Conservation (phyloP, 2,329 filamentous ascomycete species). For the Fusarium temperatum region DNA sequence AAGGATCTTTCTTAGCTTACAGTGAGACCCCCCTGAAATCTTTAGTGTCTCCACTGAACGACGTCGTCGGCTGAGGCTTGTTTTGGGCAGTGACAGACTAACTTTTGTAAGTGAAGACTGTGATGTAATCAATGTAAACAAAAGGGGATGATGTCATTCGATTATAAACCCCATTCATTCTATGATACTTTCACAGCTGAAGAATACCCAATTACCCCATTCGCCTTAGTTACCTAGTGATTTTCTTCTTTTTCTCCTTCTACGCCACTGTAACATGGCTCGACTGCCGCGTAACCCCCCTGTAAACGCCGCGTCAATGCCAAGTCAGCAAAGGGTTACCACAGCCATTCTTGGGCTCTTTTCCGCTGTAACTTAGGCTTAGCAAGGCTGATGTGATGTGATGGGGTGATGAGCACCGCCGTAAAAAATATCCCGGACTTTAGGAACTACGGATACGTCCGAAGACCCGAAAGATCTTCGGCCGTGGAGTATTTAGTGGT, state of each 20-base stretch:
- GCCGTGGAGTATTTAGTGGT: neutral
- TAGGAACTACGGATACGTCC: conserved; percentile 6
- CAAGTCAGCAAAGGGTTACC: neutral
- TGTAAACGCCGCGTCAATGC: conserved; percentile 15
- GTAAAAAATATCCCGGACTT: conserved; percentile 2
- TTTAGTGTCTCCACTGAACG: conserved; percentile 8
- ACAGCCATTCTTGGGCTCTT: conserved; percentile 12
- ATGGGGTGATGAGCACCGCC: neutral
- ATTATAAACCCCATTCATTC: neutral
- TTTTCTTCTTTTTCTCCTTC: neutral
- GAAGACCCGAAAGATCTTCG: conserved; percentile 4
- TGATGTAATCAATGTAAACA: conserved; percentile 25
- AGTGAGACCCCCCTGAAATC: neutral
- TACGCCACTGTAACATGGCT: neutral
- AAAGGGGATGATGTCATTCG: conserved; percentile 16
- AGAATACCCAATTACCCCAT: neutral
- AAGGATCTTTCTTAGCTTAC: neutral
- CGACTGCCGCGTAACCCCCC: conserved; percentile 16
- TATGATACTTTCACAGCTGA: neutral
- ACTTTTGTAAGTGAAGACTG: neutral
- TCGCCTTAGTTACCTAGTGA: neutral
- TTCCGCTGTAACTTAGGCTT: neutral
- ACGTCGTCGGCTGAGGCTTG: conserved; percentile 24
- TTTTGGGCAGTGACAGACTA: conserved; percentile 1
- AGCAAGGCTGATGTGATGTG: conserved; percentile 2